Evolutionary conservation across 2,329 filamentous ascomycete species (phyloP).

Genomic region (Endocalyx cinctus): DNA sequence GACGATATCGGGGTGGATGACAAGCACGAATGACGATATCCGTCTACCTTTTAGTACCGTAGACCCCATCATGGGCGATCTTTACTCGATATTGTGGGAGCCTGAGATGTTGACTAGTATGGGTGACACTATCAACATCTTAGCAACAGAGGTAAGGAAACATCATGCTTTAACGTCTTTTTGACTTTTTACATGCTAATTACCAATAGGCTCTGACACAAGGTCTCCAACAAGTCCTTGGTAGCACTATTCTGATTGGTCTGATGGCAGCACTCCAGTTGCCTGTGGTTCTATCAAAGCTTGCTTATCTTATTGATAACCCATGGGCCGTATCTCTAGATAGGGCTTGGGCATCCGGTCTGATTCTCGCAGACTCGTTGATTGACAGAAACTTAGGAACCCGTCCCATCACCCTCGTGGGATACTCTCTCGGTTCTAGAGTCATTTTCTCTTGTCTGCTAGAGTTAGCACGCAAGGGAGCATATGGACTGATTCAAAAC

Average conservation of each 20-base stretch:
- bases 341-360: constrained; percentile 78
- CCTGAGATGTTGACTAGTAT: constrained; percentile 97
- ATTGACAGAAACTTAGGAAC: constrained; percentile 89
- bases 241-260: constrained; percentile 79
- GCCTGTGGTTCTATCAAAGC: constrained; percentile 88
- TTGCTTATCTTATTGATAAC: constrained; percentile 95
- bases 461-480: constrained; percentile 80
- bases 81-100: constrained; percentile 96
- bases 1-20: constrained; percentile 97
- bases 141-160: constrained; percentile 82
- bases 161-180: not conserved
- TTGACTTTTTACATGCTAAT: constrained; percentile 20
- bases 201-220: constrained; percentile 77
- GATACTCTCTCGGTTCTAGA: constrained; percentile 87
- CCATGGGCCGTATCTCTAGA: constrained; percentile 97
- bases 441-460: constrained; percentile 90
- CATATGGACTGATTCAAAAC: constrained; percentile 85
- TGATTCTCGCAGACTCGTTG: constrained; percentile 91
- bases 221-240: constrained; percentile 91
- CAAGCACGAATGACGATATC: constrained; percentile 94
- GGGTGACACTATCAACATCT: constrained; percentile 97
- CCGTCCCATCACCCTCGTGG: constrained; percentile 85
- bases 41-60: constrained; percentile 93
- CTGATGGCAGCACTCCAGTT: constrained; percentile 91
- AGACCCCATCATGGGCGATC: constrained; percentile 95